Base-by-base conservation (phyloP, 2,329 filamentous ascomycete genomes). In the Cladosporium sp. region DNA sequence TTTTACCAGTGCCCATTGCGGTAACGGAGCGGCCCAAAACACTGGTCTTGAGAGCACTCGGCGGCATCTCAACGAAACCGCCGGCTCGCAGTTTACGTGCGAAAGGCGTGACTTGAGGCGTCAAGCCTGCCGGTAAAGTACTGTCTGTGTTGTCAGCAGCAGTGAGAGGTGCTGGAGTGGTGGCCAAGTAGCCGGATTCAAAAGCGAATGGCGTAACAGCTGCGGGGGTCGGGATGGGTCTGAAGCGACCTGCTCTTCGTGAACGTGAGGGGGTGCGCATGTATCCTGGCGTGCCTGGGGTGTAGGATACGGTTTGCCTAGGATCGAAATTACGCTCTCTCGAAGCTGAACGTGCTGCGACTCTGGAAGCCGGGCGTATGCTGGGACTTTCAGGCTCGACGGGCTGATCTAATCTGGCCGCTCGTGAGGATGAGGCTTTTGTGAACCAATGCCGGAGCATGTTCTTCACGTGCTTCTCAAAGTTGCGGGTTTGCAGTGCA, bases 371-470 rank as follows among this genome's bases (percentile, higher is more conserved):
- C 32, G 66, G 67, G 13, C 68, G 59, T 4, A 69, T 57, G 35
- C 66, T 67, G 4, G 68, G 69, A 17, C 65, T 68, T 36, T 70
- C 68, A 8, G 64, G 65, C 13, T 66, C 65, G 9, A 64, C 64
- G 8, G 35, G 13, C 9, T 25, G 20, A 20, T 63, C 61, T 10
- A 60, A 57, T 17, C 37, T 55, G 28, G 48, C 25, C n/a, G 58
- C 49, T 19, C 64, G 62, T 8, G 61, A 58, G 25, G 71, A 68
- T 1, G 66, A 56, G 60, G 78, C 73, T 54, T 76, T 77, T 15
- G 78, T 76, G 12, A 73, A 66, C 83, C 83, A 86, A 59, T 79
- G 77, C 22, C 79, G 74, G 49, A 86, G 70, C 73, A 85, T 81
- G 28, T 77, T 77, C 57, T 79, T 75, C 25, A 78, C 71, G 66